Evolutionary conservation across 179 eudicot genomes (phyloP).

Genomic region (Spergularia azorica): DNA sequence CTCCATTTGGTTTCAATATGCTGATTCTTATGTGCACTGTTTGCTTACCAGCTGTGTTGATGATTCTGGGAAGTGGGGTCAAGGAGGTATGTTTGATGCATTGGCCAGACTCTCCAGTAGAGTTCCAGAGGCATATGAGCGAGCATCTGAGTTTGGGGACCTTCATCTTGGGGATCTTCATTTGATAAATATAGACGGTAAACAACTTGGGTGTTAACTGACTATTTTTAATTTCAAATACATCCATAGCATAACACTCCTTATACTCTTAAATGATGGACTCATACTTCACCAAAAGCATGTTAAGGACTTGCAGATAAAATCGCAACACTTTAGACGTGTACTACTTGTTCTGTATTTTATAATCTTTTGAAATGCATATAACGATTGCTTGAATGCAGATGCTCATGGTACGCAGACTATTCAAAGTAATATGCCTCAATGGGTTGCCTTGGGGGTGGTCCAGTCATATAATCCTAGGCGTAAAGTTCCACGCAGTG

Average conservation of each 20-base stretch:
- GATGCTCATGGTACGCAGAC: slow-evolving; percentile 39
- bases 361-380: slow-evolving; percentile 6
- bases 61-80: slow-evolving; percentile 95
- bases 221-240: too few species aligned
- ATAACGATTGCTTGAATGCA: slow-evolving; percentile 34
- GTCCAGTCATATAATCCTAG: slow-evolving; percentile 88
- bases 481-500: slow-evolving; percentile 87
- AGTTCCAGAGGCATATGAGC: slow-evolving; percentile 74
- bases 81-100: slow-evolving; percentile 89
- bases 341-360: slow-evolving; percentile 3
- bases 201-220: neutral
- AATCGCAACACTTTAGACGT: neutral
- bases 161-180: slow-evolving; percentile 95
- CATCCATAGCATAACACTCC: too few species aligned
- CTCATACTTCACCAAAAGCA: neutral
- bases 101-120: slow-evolving; percentile 61
- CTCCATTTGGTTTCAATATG: neutral
- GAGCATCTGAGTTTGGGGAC: slow-evolving; percentile 78
- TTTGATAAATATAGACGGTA: slow-evolving; percentile 70
- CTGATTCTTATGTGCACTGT: slow-evolving; percentile 4
- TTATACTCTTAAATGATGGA: too few species aligned
- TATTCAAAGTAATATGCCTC: slow-evolving; percentile 40
- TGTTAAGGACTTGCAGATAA: neutral
- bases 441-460: slow-evolving; percentile 90
- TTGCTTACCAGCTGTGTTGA: slow-evolving; percentile 76